Base-by-base conservation (phyloP, 805 yeast genomes). In the Candida endomychidarum region DNA sequence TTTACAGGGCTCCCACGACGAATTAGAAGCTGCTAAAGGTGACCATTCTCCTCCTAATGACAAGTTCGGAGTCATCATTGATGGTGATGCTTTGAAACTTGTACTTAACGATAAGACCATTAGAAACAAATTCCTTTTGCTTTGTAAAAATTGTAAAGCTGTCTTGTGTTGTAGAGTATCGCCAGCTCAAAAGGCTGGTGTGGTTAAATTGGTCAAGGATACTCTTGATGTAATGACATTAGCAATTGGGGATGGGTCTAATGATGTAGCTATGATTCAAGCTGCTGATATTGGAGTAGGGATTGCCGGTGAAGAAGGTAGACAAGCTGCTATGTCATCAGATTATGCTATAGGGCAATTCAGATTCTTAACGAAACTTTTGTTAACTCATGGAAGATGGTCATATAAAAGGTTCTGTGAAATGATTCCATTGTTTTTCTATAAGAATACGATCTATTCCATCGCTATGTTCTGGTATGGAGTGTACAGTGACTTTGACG, bases 181-280 rank as follows among this genome's bases (percentile, higher is more conserved):
- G 1, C 95, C 95, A 4, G 80, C 91, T 28, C 95, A 86, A 56
- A 86, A 86, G 56, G 93, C 93, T 11, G 78, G 81, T n/a, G 91
- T 86, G 41, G 91, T 85, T 20, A 80, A 77, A 49, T 61, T 86
- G 48, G 93, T 86, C n/a, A 85, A 83, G 56, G 78, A 80, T 20
- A 74, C 80, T 12, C 66, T 86, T 34, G 80, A 79, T 47, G 95
- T 86, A 20, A 86, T 86, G 90, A 86, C 95, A 1, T 63, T 86
- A 42, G 91, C 93, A 6, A 84, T 86, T 57, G 95, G 95, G 50
- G 95, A 86, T 63, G 95, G 95, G 40, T 81, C 93, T 15, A 86
- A 86, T 57, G 95, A 86, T 65, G 95, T 86, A 47, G 90, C 95
- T 9, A 86, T 86, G 95, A 86, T 86, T 50, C 95, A 86, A 60